Conservation (phyloP, 2,329 filamentous ascomycete species). For the Ilyonectria destructans region DNA sequence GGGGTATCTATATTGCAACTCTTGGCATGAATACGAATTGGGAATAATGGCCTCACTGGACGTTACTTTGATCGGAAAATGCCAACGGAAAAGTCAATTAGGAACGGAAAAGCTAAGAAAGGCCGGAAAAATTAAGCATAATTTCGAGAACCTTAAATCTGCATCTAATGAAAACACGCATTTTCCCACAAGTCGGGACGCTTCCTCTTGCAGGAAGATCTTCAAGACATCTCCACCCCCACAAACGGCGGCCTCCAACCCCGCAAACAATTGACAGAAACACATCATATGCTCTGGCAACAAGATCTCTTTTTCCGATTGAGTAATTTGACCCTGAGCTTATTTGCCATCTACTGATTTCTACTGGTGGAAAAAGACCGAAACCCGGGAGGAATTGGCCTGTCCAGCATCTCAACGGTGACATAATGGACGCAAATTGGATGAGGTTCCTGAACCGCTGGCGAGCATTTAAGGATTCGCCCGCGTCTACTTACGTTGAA, state of each 20-base stretch:
- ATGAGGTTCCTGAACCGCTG: not conserved
- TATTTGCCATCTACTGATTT: not conserved
- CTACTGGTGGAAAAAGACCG: not conserved
- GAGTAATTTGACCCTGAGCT: not conserved
- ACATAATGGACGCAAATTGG: not conserved
- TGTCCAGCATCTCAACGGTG: not conserved
- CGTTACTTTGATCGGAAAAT: constrained; percentile 1
- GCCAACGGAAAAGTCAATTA: not conserved
- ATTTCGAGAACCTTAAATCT: not conserved
- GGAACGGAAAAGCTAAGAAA: not conserved
- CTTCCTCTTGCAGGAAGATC: not conserved
- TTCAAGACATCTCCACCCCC: not conserved
- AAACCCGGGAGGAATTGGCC: not conserved
- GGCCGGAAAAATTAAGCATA: not conserved
- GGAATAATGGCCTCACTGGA: constrained; percentile 2
- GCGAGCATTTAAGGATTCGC: not conserved
- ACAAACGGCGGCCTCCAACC: not conserved
- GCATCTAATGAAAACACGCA: not conserved
- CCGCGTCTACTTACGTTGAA: not conserved
- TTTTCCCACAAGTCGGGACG: constrained; percentile 8
- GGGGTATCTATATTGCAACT: constrained; percentile 4
- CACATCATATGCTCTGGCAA: not conserved
- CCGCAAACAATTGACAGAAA: not conserved
- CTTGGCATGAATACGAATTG: not conserved
- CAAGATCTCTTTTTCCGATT: not conserved